Evolutionary conservation across 176 grass and related monocot species (phyloP).

Genomic region (Alloteropsis semialata): DNA sequence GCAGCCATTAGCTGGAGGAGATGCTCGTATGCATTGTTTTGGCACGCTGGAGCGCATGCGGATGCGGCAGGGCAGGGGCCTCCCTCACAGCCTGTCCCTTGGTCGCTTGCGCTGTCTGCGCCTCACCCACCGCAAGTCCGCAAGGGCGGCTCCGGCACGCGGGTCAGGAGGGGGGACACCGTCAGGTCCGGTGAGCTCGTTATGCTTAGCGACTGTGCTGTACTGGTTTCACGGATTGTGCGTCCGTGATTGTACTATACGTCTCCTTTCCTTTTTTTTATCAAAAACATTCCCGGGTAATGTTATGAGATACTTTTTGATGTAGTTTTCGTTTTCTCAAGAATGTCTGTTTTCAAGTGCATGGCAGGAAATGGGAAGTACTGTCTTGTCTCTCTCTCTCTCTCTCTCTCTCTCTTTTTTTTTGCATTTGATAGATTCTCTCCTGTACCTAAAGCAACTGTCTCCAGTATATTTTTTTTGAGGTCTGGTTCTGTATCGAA

Average conservation of each 20-base stretch:
- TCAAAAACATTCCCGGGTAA: no score
- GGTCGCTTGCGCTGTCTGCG: conserved; percentile 44
- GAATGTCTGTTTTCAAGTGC: neutral
- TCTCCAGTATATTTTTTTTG: no score
- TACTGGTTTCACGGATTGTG: conserved; percentile 4
- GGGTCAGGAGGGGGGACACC: neutral
- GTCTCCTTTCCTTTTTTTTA: neutral
- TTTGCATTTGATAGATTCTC: neutral
- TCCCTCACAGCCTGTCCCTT: conserved; percentile 34
- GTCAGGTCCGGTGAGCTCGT: conserved; percentile 34
- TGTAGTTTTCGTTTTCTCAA: neutral
- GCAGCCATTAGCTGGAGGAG: conserved; percentile 13
- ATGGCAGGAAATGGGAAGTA: neutral
- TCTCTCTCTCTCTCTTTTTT: no score
- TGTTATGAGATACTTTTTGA: no score
- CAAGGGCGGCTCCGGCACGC: neutral
- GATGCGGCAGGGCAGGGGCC: neutral
- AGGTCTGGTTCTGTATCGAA: no score
- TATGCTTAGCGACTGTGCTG: conserved; percentile 8
- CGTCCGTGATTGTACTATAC: conserved; percentile 23
- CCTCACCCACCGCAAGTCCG: conserved; percentile 27
- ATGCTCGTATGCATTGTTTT: neutral
- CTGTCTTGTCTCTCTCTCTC: no score
- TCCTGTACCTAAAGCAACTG: neutral
- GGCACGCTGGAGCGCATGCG: neutral